A percentile compares a stretch with the other conserved stretches of the same genome.
phyloP scores from a whole-genome alignment of 257 asterid genomes.

The Nicotiana undulata region DNA sequence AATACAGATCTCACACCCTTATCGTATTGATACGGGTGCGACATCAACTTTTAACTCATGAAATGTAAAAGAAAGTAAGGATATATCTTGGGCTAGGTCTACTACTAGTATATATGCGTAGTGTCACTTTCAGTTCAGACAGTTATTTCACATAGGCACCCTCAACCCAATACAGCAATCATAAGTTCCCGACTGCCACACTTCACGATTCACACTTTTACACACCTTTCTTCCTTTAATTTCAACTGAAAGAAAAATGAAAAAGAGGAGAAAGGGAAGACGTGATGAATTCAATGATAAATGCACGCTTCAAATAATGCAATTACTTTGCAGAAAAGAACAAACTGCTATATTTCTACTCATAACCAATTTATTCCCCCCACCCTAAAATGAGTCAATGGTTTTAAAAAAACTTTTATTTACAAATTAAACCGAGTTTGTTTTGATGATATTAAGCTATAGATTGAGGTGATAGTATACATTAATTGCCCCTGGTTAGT shows the following conservation, averaged over 20 bases:
- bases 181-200: not conserved
- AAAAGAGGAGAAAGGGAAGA: constrained; percentile 16
- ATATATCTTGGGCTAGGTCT: not conserved
- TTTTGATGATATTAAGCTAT: no score
- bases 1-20: no score
- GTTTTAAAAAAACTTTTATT: no score
- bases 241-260: not conserved
- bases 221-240: not conserved
- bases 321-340: constrained; percentile 16
- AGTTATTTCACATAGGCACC: constrained; percentile 21
- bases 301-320: constrained; percentile 42
- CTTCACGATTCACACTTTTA: not conserved
- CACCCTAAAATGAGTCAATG: no score
- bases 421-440: no score
- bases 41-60: no score
- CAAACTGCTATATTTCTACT: not conserved
- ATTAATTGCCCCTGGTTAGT: no score
- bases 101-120: constrained; percentile 4
- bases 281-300: constrained; percentile 31
- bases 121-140: constrained; percentile 42
- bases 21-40: fast-evolving
- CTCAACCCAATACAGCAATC: not conserved
- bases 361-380: not conserved
- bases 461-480: no score
- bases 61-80: not conserved